phyloP scores from a whole-genome alignment of 1,139 yeast species.

The Kodamaea suecica region DNA sequence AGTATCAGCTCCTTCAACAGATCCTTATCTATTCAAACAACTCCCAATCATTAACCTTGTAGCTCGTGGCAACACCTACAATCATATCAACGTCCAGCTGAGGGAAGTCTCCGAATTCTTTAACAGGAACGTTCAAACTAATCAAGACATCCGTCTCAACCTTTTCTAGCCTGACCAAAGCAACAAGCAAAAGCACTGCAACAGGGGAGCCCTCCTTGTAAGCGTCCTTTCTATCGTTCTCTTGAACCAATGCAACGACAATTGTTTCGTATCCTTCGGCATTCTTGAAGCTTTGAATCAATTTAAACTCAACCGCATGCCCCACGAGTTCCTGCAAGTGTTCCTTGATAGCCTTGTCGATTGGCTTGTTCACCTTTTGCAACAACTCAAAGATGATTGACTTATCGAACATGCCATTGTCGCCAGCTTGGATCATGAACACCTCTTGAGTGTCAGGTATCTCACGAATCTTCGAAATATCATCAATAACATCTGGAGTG shows the following conservation, averaged over 20 bases:
- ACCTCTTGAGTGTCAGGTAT: constrained; percentile 92
- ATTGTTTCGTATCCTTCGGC: constrained; percentile 12
- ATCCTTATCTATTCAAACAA: constrained; percentile 17
- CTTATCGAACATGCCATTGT: constrained; percentile 44
- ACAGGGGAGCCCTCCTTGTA: constrained; percentile 28
- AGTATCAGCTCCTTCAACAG: too few species aligned
- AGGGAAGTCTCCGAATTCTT: constrained; percentile 12
- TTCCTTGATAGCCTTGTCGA: constrained; percentile 29
- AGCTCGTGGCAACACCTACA: constrained; percentile 17
- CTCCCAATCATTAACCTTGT: constrained; percentile 26
- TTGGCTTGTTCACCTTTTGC: constrained; percentile 47
- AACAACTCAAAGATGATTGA: constrained; percentile 71
- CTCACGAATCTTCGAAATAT: constrained; percentile 71
- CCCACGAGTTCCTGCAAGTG: constrained; percentile 45
- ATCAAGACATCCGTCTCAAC: constrained; percentile 62
- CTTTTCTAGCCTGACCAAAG: constrained; percentile 48
- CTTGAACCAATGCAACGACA: constrained; percentile 13
- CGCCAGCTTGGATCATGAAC: constrained; percentile 45
- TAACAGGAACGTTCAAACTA: constrained; percentile 53
- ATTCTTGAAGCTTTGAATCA: constrained; percentile 10
- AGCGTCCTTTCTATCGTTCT: constrained; percentile 49
- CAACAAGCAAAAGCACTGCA: constrained; percentile 44
- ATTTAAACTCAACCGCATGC: constrained; percentile 19
- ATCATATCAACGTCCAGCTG: constrained; percentile 14
- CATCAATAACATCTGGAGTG: constrained; percentile 37